Evolutionary conservation across 176 grass and related monocot species (phyloP).

Genomic region (Carex parvula): DNA sequence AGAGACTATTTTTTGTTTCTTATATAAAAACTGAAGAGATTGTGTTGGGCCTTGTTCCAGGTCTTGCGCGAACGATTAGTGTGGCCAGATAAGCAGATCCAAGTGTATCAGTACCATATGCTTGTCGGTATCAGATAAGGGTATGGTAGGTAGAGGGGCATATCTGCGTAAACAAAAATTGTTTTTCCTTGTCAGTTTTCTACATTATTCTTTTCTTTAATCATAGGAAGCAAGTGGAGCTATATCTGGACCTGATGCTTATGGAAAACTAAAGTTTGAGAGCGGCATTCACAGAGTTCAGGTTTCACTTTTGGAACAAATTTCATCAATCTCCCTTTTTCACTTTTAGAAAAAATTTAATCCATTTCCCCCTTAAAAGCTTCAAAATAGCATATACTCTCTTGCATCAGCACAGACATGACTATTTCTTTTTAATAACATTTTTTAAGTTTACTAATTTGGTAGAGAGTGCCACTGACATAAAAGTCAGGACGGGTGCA

Average conservation of each 20-base stretch:
- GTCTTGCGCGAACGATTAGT: no score
- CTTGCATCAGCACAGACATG: not conserved
- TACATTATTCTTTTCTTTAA: slow-evolving; percentile 21
- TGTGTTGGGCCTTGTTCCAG: no score
- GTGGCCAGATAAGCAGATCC: no score
- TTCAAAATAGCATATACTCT: no score
- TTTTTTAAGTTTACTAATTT: slow-evolving; percentile 5
- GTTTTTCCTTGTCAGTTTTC: not conserved
- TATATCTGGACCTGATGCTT: slow-evolving; percentile 73
- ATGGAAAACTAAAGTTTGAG: slow-evolving; percentile 85
- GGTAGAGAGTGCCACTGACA: slow-evolving; percentile 74
- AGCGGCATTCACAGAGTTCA: slow-evolving; percentile 94
- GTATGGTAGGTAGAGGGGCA: not conserved
- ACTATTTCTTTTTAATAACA: not conserved
- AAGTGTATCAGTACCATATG: no score
- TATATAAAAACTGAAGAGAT: no score
- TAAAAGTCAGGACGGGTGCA: slow-evolving; percentile 87
- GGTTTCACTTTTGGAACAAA: slow-evolving; percentile 30
- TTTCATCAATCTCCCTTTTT: not conserved
- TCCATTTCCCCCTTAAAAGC: no score
- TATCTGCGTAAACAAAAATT: not conserved
- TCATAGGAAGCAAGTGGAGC: slow-evolving; percentile 89
- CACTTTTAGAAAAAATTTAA: not conserved
- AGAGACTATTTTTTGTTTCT: not conserved
- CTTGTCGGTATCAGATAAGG: not conserved